These are phyloP conservation scores for Termitomyces sp. DNA, from an alignment of 768 basidiomycete species.

Conservation along the genomic window DNA sequence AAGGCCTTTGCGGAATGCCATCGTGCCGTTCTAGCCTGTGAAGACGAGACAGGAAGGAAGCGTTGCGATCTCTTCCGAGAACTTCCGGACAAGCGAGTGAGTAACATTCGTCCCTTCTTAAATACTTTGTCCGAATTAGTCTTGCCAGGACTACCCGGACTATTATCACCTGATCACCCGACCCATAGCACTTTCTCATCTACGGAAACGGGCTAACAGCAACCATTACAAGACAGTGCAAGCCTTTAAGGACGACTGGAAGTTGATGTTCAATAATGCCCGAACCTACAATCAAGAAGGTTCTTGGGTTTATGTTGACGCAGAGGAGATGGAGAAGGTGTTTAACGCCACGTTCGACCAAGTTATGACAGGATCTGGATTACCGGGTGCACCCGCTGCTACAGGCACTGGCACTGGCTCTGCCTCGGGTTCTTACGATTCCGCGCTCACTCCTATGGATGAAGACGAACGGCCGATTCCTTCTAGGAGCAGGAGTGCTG, in stretches of 20 bases:
- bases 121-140: constrained; percentile 11
- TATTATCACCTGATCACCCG: constrained; percentile 86
- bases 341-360: constrained; percentile 70
- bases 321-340: constrained; percentile 90
- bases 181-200: constrained; percentile 84
- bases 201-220: constrained; percentile 70
- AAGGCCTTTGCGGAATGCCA: constrained; percentile 74
- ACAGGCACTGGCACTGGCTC: constrained; percentile 29
- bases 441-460: constrained; percentile 76
- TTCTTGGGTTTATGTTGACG: constrained; percentile 92
- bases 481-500: constrained; percentile 48
- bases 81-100: constrained; percentile 72
- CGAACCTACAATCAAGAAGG: constrained; percentile 92
- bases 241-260: constrained; percentile 74
- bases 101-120: constrained; percentile 14
- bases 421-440: constrained; percentile 51
- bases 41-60: constrained; percentile 69
- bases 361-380: constrained; percentile 57
- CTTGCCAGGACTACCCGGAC: constrained; percentile 74
- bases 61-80: constrained; percentile 87
- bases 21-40: constrained; percentile 66
- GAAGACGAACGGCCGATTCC: constrained; percentile 65
- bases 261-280: constrained; percentile 92
- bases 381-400: constrained; percentile 60
- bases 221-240: constrained; percentile 70